Evolutionary conservation across 2,329 filamentous ascomycete species (phyloP), one percentile per base, ranked within the genome.

Genomic region (Fusarium sp.): DNA sequence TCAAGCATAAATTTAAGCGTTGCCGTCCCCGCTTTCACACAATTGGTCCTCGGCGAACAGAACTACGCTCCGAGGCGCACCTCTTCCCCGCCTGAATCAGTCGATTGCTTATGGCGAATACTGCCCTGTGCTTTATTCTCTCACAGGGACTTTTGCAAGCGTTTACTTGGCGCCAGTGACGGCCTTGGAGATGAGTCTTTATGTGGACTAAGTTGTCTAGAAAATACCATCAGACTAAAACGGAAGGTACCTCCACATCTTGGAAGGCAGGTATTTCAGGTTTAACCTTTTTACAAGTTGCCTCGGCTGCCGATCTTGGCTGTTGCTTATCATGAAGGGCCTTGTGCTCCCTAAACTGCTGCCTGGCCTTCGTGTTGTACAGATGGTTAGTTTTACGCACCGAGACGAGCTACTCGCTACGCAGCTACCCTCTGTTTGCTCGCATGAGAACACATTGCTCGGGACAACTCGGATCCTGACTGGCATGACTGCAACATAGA

Each of bases 41-140:
- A 16, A 60, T 63, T 69, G 55, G 66, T 8, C 33, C 5, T 73
- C 70, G 70, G 70, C 31, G n/a, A 59, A 59, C 51, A 73, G 68
- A 73, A 71, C 35, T 73, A 71, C 56, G 27, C 61, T 42, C 70
- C 70, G 70, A 71, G 39, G 19, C 16, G 33, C 18, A 44, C 16
- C 19, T 44, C 21, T 59, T 58, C 69, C 56, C 64, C 59, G 44
- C 62, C 33, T 63, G 51, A 41, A 60, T 66, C 70, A 61, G 68
- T 42, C 54, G 46, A 62, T 70, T 65, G 44, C 64, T 58, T 51
- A 65, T 44, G 44, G 38, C 31, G 31, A 69, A 56, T 63, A 37
- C 48, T 23, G 56, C 63, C 42, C 27, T 58, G n/a, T 39, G 21
- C 51, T 38, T 10, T 39, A 27, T 15, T 15, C n/a, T 57, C 10